Base-by-base conservation (phyloP, 257 asterid genomes). In the Capsicum baccatum region DNA sequence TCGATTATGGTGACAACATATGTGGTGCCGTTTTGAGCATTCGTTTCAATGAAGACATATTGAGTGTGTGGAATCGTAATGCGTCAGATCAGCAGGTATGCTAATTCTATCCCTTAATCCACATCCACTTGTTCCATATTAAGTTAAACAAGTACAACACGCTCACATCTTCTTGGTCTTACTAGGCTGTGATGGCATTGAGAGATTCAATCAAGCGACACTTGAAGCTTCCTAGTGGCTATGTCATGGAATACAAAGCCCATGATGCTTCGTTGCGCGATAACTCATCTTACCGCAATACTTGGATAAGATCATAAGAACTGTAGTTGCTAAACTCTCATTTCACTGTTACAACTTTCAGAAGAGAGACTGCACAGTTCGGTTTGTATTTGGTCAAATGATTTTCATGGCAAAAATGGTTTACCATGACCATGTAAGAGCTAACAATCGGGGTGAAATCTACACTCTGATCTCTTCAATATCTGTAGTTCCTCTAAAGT, bases 1-100 rank as follows among this genome's bases (percentile, higher is more conserved):
- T 97, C 16, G 99, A 97, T 67, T 94, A 91, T 81, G 96, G 99
- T 33, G 98, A 95, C 60, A 90, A 95, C 85, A 88, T 97, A 55
- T 95, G 98, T 79, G 98, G 99, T 83, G 98, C 96, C 21, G 99
- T 97, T 15, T 60, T 97, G 83, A 95, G 99, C 86, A 89, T 95
- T 83, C 99, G 99, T 78, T 94, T 95, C 88, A 97, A 94, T 19
- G 99, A 97, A 94, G 99, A 97, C 84, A 97, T 97, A 80, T 85
- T 97, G 83, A 97, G 99, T 55, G 97, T 97, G 71, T 97, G 99
- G 99, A 97, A 95, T 89, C 96, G 98, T 81, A 91, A 94, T 91
- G 98, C 99, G 8, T 92, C 98, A 74, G 98, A 97, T 89, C 87
- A 95, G 82, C 98, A 97, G 99, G 99, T 93, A 78, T 21, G 82